phyloP scores from a whole-genome alignment of 164 flowering plant species.

The Berberis thunbergii region DNA sequence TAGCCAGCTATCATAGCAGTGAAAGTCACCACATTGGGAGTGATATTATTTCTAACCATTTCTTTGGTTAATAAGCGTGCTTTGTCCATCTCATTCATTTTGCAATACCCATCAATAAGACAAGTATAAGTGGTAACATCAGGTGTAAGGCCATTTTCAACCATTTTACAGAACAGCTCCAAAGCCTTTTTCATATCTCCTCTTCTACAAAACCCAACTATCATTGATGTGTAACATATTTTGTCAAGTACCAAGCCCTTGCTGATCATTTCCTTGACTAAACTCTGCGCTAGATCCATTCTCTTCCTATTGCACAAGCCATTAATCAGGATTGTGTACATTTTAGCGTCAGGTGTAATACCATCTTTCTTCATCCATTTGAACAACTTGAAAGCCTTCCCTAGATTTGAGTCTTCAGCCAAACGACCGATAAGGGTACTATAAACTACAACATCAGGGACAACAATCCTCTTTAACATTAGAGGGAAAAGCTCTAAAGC shows the following conservation, averaged over 20 bases:
- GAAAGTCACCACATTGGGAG: slow-evolving; percentile 37
- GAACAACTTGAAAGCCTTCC: too few relatives aligned
- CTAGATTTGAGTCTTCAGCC: too few relatives aligned
- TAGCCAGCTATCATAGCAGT: slow-evolving; percentile 31
- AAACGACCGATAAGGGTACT: too few relatives aligned
- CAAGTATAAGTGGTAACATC: slow-evolving; percentile 46
- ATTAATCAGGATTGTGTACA: slow-evolving; percentile 35
- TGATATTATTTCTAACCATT: slow-evolving; percentile 22
- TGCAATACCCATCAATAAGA: slow-evolving; percentile 43
- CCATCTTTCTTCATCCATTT: too few relatives aligned
- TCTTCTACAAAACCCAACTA: slow-evolving; percentile 41
- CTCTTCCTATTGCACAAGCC: slow-evolving; percentile 18
- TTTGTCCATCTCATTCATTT: slow-evolving; percentile 23
- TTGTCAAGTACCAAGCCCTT: slow-evolving; percentile 35
- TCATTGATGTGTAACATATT: slow-evolving; percentile 40
- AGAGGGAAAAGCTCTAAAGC: too few relatives aligned
- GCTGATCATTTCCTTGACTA: slow-evolving; percentile 34
- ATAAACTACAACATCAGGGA: too few relatives aligned
- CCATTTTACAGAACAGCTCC: slow-evolving; percentile 32
- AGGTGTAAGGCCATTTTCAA: slow-evolving; percentile 21
- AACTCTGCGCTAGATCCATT: slow-evolving; percentile 26
- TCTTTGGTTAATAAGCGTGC: slow-evolving; percentile 22
- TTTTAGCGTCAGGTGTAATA: slow-evolving; percentile 25
- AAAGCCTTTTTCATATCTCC: slow-evolving; percentile 35
- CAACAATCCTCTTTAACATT: too few relatives aligned